Conservation (phyloP, 2,329 filamentous ascomycete species). For the Microsporum audouinii region DNA sequence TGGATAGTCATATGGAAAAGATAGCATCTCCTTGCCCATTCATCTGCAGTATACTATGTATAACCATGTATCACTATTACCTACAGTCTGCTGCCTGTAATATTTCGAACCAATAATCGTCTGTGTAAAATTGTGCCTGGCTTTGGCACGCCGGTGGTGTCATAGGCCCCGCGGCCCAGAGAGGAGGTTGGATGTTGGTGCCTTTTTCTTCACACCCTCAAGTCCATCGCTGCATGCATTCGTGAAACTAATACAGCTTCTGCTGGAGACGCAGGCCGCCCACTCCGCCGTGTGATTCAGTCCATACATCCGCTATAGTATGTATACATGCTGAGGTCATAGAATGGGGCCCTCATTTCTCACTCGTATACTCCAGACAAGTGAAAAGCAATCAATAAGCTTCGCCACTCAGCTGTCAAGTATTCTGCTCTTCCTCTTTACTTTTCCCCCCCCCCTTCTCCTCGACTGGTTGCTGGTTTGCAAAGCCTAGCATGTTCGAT, state of each 20-base stretch:
- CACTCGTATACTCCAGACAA: background rate
- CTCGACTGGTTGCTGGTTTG: background rate
- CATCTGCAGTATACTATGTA: too few relatives aligned
- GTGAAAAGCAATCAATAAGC: background rate
- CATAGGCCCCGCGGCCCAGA: constrained; percentile 42
- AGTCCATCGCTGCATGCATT: background rate
- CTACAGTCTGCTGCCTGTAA: too few relatives aligned
- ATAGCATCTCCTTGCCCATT: too few relatives aligned
- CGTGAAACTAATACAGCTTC: background rate
- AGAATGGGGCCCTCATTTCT: background rate
- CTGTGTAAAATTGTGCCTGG: constrained; percentile 21
- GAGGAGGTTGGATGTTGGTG: constrained; percentile 22
- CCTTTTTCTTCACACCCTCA: background rate
- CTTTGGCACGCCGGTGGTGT: constrained; percentile 42
- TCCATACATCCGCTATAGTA: background rate
- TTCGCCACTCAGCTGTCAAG: background rate
- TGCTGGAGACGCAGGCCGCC: background rate
- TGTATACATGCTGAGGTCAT: background rate
- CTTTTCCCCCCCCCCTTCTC: background rate
- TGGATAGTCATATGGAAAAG: too few relatives aligned
- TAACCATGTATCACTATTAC: too few relatives aligned
- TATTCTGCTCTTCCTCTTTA: background rate
- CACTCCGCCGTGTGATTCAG: background rate
- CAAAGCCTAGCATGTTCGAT: background rate
- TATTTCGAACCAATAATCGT: too few relatives aligned